These are phyloP conservation scores for Roridomyces roridus DNA, from an alignment of 768 basidiomycete genomes.

Conservation along the genomic window DNA sequence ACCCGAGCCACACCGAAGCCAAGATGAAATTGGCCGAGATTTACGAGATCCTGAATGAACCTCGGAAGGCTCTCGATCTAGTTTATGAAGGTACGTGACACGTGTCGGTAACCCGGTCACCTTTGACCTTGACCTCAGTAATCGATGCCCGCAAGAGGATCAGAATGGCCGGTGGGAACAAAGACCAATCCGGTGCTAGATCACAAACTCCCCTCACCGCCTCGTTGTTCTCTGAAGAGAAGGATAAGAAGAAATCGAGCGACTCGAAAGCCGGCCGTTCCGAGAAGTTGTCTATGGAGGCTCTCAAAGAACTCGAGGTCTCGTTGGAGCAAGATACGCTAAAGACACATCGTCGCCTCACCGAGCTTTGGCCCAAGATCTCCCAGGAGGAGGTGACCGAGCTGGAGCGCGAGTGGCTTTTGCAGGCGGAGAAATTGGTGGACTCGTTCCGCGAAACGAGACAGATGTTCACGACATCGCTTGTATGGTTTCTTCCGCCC, in stretches of 20 bases:
- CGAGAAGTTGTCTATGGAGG: conserved; percentile 57
- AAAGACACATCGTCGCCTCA: conserved; percentile 62
- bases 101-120: not conserved
- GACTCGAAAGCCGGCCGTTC: conserved; percentile 38
- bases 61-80: conserved; percentile 80
- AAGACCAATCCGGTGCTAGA: not conserved
- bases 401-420: conserved; percentile 76
- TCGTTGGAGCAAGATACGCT: conserved; percentile 71
- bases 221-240: conserved; percentile 20
- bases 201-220: conserved; percentile 4
- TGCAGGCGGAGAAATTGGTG: conserved; percentile 85
- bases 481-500: not conserved
- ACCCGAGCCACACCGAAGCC: conserved; percentile 79
- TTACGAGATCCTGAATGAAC: conserved; percentile 84
- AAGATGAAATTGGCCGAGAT: conserved; percentile 92
- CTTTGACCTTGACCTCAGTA: conserved; percentile 38
- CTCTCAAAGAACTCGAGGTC: conserved; percentile 68
- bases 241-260: not conserved
- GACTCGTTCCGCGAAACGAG: conserved; percentile 90
- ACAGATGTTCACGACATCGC: conserved; percentile 72
- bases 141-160: conserved; percentile 65
- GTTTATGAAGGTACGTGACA: conserved; percentile 76
- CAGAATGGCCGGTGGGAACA: conserved; percentile 27
- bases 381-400: conserved; percentile 44
- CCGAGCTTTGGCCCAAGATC: conserved; percentile 67